Evolutionary conservation across 352 stramenopile species (phyloP).

Genomic region (Phytophthora palmivora): DNA sequence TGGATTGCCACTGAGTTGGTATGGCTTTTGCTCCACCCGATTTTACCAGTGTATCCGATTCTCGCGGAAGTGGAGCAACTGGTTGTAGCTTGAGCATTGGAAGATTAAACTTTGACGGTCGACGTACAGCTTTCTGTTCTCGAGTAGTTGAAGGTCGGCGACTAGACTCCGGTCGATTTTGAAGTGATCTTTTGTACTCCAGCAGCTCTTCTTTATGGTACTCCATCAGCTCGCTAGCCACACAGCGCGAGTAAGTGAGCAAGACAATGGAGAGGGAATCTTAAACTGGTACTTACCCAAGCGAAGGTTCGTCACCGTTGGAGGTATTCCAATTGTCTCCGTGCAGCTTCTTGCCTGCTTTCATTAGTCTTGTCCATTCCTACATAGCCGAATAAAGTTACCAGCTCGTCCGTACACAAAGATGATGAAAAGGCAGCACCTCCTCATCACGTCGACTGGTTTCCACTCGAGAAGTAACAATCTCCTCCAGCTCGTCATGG

Average conservation of each 20-base stretch:
- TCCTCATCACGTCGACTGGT: conserved; percentile 56
- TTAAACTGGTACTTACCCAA: conserved; percentile 34
- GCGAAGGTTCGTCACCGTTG: conserved; percentile 45
- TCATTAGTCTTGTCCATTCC: conserved; percentile 78
- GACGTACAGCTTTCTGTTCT: conserved; percentile 16
- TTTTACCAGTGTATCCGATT: conserved; percentile 9
- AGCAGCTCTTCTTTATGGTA: conserved; percentile 78
- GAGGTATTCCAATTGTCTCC: conserved; percentile 62
- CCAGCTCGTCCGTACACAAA: neutral
- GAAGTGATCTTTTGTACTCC: conserved; percentile 52
- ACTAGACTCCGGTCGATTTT: conserved; percentile 19
- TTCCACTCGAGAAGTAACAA: conserved; percentile 63
- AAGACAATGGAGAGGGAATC: neutral
- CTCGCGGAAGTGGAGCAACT: conserved; percentile 23
- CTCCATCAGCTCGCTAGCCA: conserved; percentile 66
- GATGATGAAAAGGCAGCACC: conserved; percentile 27
- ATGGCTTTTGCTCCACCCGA: conserved; percentile 27
- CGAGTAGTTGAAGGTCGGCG: conserved; percentile 10
- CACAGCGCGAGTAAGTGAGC: neutral
- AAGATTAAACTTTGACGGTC: conserved; percentile 33
- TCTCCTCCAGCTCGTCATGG: conserved; percentile 72
- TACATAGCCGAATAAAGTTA: conserved; percentile 20
- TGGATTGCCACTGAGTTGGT: conserved; percentile 68
- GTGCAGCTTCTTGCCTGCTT: conserved; percentile 64
- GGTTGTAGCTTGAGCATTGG: conserved; percentile 27